Evolutionary conservation across 148 eudicot genomes (phyloP), one percentile per base, ranked within the genome.

Genomic region (Suaeda aralocaspica): DNA sequence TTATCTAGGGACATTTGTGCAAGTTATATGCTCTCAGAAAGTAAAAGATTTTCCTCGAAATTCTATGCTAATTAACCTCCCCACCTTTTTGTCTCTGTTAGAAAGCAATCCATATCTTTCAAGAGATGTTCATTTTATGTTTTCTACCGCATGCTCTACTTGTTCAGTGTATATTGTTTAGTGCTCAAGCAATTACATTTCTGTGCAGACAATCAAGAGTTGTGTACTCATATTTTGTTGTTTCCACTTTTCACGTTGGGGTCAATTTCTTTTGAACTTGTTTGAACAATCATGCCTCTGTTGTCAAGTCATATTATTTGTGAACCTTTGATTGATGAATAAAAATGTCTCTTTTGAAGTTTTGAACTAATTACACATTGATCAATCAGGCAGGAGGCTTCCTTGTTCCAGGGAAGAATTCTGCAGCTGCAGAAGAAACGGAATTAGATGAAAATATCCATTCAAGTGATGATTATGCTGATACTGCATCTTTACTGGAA

Each of bases 301-400:
- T 41, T 66, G 28, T 50, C 29, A 29, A n/a, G 55, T 29, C 30
- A 45, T 25, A 44, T 15, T 15, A 7, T 8, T 28, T 29, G 16
- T 15, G 18, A 1, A 1, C 7, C 31, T 29, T 66, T 5, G 16
- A 24, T 30, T 33, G 52, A 49, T 30, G 59, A 19, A 26, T 36
- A 34, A 68, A 18, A 25, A 9, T 62, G 18, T 29, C 60, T 46
- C 15, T 42, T 19, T 72, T 68, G 19, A 63, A 48, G 9, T 42
- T n/a, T 72, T 62, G 13, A 63, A 48, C 51, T 25, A 29, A 22
- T 18, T 56, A 51, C 29, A 65, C 45, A 67, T 70, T 76, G 75
- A 28, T 41, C 42, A 73, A 85, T 39, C 89, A 95, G 99, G 99
- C 97, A 63, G 84, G 90, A 79, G 90, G 75, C 76, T 91, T 95